Percentiles rank a stretch among this genome's conserved stretches.
Conservation (phyloP, 129 eudicot genomes). For the Artemisia argyi region DNA sequence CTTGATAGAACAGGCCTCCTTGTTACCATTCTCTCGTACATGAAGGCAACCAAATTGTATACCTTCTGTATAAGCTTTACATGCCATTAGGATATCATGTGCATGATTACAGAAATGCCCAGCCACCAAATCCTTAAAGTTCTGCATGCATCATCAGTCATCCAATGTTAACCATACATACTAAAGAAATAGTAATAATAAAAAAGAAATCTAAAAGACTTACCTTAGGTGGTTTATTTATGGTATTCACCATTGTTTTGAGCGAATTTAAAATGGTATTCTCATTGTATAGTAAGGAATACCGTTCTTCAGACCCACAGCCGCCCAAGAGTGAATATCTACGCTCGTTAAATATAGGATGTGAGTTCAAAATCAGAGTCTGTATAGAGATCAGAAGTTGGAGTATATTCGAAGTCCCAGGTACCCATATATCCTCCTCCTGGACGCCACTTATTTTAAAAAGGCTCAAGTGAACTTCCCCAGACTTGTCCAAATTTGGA, state of each 20-base stretch:
- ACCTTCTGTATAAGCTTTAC: constrained; percentile 2
- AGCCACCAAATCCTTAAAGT: background rate
- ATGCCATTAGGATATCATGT: constrained; percentile 3
- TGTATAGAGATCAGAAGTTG: no score
- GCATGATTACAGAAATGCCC: background rate
- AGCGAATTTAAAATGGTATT: background rate
- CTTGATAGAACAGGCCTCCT: background rate
- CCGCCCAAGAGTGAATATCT: no score
- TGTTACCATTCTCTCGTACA: background rate
- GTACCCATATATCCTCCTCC: no score
- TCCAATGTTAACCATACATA: background rate
- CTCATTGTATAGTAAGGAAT: no score
- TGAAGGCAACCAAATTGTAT: background rate
- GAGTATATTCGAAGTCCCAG: no score
- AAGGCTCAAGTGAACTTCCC: no score
- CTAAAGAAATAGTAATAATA: background rate
- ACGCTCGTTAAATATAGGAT: no score
- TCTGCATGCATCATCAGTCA: background rate
- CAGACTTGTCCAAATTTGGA: no score
- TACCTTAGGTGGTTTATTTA: background rate
- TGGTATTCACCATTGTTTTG: constrained; percentile 1
- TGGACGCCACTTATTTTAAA: no score
- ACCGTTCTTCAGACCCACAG: no score
- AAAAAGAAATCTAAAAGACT: background rate
- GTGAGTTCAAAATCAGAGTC: no score